Percentiles rank a stretch among this genome's conserved stretches.
Evolutionary conservation across 129 eudicot species (phyloP).

Genomic region (Arctium lappa): DNA sequence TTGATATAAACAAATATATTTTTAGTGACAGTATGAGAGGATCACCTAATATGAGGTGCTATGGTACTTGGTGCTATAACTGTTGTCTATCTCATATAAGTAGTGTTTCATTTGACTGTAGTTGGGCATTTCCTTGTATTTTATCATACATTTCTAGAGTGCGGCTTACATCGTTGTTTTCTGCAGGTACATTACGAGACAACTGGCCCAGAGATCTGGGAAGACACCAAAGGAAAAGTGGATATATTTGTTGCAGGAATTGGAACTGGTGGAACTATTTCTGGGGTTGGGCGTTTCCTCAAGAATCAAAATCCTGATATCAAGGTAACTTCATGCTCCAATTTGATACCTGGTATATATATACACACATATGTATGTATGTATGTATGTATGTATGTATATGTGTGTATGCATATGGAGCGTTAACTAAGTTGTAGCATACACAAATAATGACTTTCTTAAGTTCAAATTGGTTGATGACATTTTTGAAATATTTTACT

Average conservation of each 20-base stretch:
- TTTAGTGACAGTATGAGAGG: not conserved
- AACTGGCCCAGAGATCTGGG: conserved; percentile 99
- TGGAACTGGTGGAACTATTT: conserved; percentile 97
- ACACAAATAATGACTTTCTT: not conserved
- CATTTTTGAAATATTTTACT: not conserved
- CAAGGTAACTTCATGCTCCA: conserved; percentile 45
- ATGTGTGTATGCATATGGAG: not conserved
- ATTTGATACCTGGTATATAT: not conserved
- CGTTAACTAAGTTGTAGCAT: not conserved
- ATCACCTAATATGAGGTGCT: not conserved
- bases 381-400: too few species aligned
- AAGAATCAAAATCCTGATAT: conserved; percentile 65
- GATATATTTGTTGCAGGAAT: conserved; percentile 97
- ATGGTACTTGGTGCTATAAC: not conserved
- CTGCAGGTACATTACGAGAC: conserved; percentile 92
- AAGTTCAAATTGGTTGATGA: not conserved
- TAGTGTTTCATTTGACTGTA: not conserved
- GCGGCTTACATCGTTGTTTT: conserved; percentile 8
- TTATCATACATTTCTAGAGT: not conserved
- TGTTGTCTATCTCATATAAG: not conserved
- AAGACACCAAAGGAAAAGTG: conserved; percentile 93
- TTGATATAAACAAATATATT: not conserved
- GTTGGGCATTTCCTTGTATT: not conserved
- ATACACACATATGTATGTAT: too few species aligned
- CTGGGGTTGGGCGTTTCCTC: conserved; percentile 86